Evolutionary conservation across 2,329 filamentous ascomycete genomes (phyloP).

Genomic region (Metarhizium sp.): DNA sequence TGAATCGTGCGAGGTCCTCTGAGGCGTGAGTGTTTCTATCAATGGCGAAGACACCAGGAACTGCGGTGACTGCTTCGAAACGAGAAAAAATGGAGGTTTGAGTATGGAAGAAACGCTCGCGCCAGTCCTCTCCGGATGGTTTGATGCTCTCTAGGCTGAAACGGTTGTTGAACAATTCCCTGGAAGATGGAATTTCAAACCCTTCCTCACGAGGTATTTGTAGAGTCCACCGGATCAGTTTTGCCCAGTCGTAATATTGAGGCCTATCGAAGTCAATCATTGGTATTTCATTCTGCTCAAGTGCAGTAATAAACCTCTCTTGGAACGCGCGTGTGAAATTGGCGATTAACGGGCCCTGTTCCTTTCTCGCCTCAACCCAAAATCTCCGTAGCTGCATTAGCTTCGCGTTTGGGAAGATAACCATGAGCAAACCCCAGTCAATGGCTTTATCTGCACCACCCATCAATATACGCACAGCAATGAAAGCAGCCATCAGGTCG

Average conservation of each 20-base stretch:
- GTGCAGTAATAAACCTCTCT: conserved; percentile 54
- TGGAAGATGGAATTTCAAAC: conserved; percentile 37
- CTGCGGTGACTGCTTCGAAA: conserved; percentile 43
- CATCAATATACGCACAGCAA: conserved; percentile 47
- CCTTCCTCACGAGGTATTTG: conserved; percentile 37
- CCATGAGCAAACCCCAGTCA: conserved; percentile 51
- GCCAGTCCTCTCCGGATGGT: conserved; percentile 33
- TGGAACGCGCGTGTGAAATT: conserved; percentile 53
- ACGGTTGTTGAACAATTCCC: conserved; percentile 31
- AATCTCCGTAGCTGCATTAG: conserved; percentile 42
- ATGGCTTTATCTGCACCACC: conserved; percentile 50
- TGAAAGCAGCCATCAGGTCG: conserved; percentile 44
- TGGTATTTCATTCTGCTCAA: conserved; percentile 51
- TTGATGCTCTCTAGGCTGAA: conserved; percentile 30
- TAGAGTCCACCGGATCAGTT: conserved; percentile 57
- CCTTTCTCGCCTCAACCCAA: conserved; percentile 44
- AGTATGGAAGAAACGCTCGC: conserved; percentile 46
- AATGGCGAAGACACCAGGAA: conserved; percentile 31
- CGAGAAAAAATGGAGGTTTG: conserved; percentile 47
- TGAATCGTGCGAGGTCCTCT: conserved; percentile 8
- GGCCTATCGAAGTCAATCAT: conserved; percentile 55
- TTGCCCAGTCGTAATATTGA: conserved; percentile 57
- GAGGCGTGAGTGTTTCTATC: conserved; percentile 7
- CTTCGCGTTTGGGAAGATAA: conserved; percentile 44
- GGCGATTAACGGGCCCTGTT: conserved; percentile 42